Evolutionary conservation across 2,329 filamentous ascomycete species (phyloP), one percentile per base, ranked within the genome.

Genomic region (Sarocladiaceae sp.): DNA sequence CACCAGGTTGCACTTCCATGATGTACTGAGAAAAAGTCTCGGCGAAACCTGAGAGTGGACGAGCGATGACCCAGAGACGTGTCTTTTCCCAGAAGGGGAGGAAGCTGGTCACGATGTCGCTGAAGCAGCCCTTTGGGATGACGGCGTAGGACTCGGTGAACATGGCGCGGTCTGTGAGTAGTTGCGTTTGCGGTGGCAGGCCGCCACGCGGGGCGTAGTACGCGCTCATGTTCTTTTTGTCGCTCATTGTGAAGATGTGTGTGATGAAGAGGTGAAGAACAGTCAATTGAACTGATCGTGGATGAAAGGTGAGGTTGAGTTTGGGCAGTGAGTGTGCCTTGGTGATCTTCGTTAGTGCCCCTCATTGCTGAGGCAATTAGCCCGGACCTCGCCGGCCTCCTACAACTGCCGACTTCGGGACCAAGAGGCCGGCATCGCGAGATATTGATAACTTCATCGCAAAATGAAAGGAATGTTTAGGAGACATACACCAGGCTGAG

Each of bases 11-110:
- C 7, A 52, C 51, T 29, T 52, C 51, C 51, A 52, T 52, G 23
- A 52, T 52, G 29, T 52, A 52, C 23, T 52, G 51, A 6, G 51
- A 52, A 28, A 52, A 52, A 6, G 51, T 52, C 25, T 52, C 51
- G 10, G 51, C 51, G 29, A 52, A 52, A 3, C 51, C 51, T n/a
- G 51, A 52, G 12, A 52, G 26, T 3, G 51, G 51, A 11, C 51
- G 51, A 17, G 51, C 51, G 17, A 52, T 52, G 23, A 52, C 51
- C 51, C 51, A 52, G 28, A 52, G 40, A 18, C 51, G 37, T 20
- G 51, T 47, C n/a, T 33, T 28, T n/a, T 52, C 51, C 51, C 51
- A 52, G 22, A 52, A 52, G 6, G 51, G 51, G 40, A 52, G 29
- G 22, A 52, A 52, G 29, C 39, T 47, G 6, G 51, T 52, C 40